These are phyloP conservation scores for Cercis canadensis DNA, from an alignment of 306 rosid genomes.

Conservation along the genomic window DNA sequence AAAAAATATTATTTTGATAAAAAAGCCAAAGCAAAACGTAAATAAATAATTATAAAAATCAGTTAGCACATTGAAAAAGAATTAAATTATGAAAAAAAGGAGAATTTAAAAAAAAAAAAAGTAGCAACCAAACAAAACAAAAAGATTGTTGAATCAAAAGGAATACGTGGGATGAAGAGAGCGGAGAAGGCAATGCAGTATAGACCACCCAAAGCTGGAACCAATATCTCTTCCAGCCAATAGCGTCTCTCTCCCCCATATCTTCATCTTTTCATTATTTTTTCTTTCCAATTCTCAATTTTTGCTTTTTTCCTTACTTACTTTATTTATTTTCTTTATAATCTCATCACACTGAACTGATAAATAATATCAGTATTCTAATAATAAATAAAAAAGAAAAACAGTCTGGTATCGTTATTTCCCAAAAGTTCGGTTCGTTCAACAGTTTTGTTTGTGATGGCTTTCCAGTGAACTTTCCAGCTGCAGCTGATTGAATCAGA, in stretches of 20 bases:
- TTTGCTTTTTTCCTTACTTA: neutral
- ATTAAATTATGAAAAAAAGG: no score
- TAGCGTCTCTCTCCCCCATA: slow-evolving; percentile 59
- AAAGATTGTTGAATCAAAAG: neutral
- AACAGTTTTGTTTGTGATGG: slow-evolving; percentile 35
- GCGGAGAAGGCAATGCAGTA: slow-evolving; percentile 28
- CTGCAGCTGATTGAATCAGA: slow-evolving; percentile 29
- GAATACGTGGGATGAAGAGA: slow-evolving; percentile 46
- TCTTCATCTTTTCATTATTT: slow-evolving; percentile 48
- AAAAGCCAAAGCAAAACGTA: no score
- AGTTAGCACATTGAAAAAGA: neutral
- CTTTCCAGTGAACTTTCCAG: no score
- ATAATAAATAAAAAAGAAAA: neutral
- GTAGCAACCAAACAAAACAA: neutral
- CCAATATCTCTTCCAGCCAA: slow-evolving; percentile 80
- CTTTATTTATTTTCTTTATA: no score
- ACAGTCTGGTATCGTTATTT: slow-evolving; percentile 29
- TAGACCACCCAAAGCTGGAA: slow-evolving; percentile 64
- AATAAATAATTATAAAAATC: neutral
- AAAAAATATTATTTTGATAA: no score
- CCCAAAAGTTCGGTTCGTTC: slow-evolving; percentile 16
- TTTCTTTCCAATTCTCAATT: neutral
- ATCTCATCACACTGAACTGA: neutral
- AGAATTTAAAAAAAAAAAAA: neutral
- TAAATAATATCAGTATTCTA: neutral